Percentiles rank a stretch among this genome's conserved stretches.
Evolutionary conservation across 192 early-diverging fungal species (phyloP).

Genomic region (Backusella australiensis): DNA sequence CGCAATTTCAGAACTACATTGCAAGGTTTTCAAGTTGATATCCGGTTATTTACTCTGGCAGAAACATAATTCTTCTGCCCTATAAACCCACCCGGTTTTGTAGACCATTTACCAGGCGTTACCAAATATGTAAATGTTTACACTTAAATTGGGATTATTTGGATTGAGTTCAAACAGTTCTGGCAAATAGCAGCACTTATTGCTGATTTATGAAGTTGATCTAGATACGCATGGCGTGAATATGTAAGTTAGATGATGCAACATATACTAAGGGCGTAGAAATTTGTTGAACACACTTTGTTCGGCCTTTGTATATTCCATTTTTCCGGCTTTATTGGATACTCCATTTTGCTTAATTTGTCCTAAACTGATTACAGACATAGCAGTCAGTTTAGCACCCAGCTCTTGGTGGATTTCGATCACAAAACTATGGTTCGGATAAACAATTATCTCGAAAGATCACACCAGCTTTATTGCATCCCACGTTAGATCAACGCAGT

Average conservation of each 20-base stretch:
- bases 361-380: background rate
- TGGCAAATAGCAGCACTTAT: no score
- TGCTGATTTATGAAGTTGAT: background rate
- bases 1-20: background rate
- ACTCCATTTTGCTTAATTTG: background rate
- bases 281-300: background rate
- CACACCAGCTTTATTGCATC: background rate
- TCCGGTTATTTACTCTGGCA: background rate
- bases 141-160: background rate
- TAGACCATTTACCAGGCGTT: background rate
- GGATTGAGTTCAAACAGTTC: background rate
- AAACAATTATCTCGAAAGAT: background rate
- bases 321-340: no score
- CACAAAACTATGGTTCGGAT: background rate
- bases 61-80: background rate
- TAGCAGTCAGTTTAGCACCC: background rate
- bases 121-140: background rate
- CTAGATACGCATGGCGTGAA: no score
- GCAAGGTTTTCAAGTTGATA: background rate
- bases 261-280: background rate
- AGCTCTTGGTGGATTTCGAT: background rate
- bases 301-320: no score
- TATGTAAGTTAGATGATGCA: no score
- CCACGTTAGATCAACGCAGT: background rate
- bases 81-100: background rate